Percentiles rank a stretch among this genome's conserved stretches.
Conservation (phyloP, 805 yeast genomes). For the Pichia rugopelliculosa region DNA sequence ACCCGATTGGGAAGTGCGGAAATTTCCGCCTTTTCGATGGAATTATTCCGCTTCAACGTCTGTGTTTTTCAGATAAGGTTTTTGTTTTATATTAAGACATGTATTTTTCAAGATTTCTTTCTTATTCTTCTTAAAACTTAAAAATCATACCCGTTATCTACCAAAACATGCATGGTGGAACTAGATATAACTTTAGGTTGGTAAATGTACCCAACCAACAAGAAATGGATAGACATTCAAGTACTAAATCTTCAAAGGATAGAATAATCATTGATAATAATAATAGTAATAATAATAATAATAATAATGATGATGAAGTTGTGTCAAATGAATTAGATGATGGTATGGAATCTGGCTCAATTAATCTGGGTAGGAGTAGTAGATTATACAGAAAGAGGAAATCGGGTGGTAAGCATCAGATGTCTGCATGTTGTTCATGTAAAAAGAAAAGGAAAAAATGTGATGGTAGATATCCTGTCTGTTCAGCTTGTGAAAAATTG, state of each 20-base stretch:
- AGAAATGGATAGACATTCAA: background rate
- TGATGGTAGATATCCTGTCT: conserved; percentile 43
- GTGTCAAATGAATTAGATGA: background rate
- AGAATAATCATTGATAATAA: background rate
- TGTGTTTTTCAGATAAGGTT: too few relatives aligned
- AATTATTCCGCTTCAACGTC: too few relatives aligned
- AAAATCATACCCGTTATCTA: too few relatives aligned
- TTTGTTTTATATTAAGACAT: too few relatives aligned
- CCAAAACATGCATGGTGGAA: background rate
- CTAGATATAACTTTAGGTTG: background rate
- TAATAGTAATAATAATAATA: background rate
- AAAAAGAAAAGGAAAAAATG: conserved; percentile 42
- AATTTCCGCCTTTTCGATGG: background rate
- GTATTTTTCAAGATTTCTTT: too few relatives aligned
- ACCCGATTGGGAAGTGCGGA: background rate
- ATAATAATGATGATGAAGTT: too few relatives aligned
- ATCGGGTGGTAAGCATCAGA: conserved; percentile 24
- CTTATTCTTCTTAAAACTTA: too few relatives aligned
- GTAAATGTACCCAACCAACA: background rate
- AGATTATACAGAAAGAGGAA: background rate
- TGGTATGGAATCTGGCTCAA: background rate
- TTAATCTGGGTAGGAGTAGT: background rate
- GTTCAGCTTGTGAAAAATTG: conserved; percentile 35
- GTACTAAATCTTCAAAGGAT: background rate
- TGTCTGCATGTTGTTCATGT: conserved; percentile 46